phyloP scores from a whole-genome alignment of 306 rosid genomes.

The Vigna trinervia region DNA sequence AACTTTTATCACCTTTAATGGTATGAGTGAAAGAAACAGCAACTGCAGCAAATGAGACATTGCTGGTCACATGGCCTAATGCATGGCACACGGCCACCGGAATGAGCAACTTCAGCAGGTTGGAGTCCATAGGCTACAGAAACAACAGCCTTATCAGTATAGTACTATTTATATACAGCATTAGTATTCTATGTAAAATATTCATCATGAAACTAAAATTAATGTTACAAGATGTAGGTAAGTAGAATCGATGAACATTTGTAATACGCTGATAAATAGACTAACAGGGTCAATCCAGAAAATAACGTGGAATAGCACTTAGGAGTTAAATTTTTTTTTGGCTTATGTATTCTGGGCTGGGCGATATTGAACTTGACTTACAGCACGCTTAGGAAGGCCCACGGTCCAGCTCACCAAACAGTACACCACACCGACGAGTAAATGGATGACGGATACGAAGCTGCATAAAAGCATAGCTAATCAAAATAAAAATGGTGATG shows the following conservation, averaged over 20 bases:
- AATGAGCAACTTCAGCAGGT: conserved; percentile 69
- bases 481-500: neutral
- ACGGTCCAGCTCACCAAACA: conserved; percentile 82
- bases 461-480: conserved; percentile 53
- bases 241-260: conserved; percentile 6
- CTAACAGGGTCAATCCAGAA: neutral
- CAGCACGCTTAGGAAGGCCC: conserved; percentile 95
- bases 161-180: neutral
- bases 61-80: conserved; percentile 92
- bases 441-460: conserved; percentile 89
- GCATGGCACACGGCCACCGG: conserved; percentile 95
- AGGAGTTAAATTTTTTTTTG: neutral
- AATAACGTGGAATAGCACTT: neutral
- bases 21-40: conserved; percentile 98
- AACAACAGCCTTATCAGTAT: conserved; percentile 31
- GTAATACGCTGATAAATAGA: neutral
- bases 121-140: conserved; percentile 57
- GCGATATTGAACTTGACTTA: conserved; percentile 52
- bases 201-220: neutral
- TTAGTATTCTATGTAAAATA: neutral
- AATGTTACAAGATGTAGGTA: neutral
- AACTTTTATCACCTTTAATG: conserved; percentile 65
- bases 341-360: conserved; percentile 55
- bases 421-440: conserved; percentile 85
- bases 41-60: conserved; percentile 97